A percentile compares a stretch with the other conserved stretches of the same genome.
Conservation (phyloP, 2,329 filamentous ascomycete species). For the Sporothrix curviconia region DNA sequence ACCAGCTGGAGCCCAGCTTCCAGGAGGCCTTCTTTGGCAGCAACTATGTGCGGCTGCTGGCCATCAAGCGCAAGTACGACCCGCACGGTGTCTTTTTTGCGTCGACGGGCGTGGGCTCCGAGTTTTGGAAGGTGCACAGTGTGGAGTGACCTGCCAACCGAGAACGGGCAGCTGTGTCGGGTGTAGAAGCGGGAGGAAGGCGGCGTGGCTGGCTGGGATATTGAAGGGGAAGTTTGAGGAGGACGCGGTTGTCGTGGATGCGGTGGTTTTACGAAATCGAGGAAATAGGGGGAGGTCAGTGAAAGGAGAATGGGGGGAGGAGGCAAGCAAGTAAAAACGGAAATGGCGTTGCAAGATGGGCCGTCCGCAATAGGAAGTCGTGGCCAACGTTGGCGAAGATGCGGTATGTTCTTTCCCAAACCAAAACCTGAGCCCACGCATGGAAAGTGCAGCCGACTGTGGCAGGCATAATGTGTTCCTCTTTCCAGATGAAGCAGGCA, state of each 20-base stretch:
- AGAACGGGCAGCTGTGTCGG: conserved; percentile 4
- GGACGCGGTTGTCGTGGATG: too few species aligned
- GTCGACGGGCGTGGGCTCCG: conserved; percentile 11
- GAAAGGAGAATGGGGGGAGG: too few species aligned
- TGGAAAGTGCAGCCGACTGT: neutral
- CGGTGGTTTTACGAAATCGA: too few species aligned
- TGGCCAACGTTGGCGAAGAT: too few species aligned
- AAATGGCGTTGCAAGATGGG: too few species aligned
- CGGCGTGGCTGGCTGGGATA: too few species aligned
- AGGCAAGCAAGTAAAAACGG: too few species aligned
- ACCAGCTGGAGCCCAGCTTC: conserved; percentile 13
- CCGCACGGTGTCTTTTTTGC: conserved; percentile 18
- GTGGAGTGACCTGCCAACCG: neutral
- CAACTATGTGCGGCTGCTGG: conserved; percentile 17
- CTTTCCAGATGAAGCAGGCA: neutral
- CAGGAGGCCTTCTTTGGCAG: conserved; percentile 20
- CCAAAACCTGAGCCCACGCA: too few species aligned
- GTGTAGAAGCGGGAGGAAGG: neutral
- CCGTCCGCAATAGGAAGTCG: too few species aligned
- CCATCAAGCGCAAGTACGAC: conserved; percentile 18
- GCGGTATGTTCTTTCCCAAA: too few species aligned
- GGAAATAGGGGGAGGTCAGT: too few species aligned
- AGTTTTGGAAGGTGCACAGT: conserved; percentile 13
- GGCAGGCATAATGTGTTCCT: neutral
- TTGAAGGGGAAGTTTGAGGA: too few species aligned